Conservation (phyloP, 768 basidiomycete species). For the Tulasnella sp. region DNA sequence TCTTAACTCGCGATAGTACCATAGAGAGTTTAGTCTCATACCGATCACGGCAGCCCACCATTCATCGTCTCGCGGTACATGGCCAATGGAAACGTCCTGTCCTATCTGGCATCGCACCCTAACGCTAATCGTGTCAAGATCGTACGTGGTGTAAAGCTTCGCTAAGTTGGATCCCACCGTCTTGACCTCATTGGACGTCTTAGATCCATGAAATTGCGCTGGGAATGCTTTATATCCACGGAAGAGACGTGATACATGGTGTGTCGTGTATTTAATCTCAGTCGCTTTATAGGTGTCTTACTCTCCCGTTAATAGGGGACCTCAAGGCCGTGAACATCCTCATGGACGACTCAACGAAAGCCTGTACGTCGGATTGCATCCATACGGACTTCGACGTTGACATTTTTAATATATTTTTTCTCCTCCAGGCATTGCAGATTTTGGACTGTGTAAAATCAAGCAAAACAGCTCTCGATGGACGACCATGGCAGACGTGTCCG, state of each 20-base stretch:
- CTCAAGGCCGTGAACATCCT: neutral
- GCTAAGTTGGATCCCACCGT: neutral
- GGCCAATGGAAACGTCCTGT: neutral
- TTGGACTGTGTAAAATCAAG: constrained; percentile 3
- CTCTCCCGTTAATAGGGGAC: too few relatives aligned
- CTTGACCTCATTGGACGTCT: neutral
- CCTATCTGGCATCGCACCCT: neutral
- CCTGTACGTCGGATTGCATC: neutral
- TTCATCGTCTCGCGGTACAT: neutral
- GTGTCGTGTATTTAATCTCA: too few relatives aligned
- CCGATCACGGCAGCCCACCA: neutral
- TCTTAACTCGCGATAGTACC: neutral
- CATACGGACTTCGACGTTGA: neutral
- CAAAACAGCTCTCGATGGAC: too few relatives aligned
- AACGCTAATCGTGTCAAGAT: neutral
- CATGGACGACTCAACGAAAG: neutral
- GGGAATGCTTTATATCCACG: neutral
- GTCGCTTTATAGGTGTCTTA: too few relatives aligned
- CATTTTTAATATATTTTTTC: neutral
- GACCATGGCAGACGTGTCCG: too few relatives aligned
- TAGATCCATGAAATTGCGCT: neutral
- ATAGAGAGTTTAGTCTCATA: neutral
- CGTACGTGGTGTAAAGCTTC: neutral
- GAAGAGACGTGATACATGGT: neutral
- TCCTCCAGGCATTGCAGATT: neutral